Evolutionary conservation across 192 early-diverging fungal genomes (phyloP).

Genomic region (Linnemannia elongata): DNA sequence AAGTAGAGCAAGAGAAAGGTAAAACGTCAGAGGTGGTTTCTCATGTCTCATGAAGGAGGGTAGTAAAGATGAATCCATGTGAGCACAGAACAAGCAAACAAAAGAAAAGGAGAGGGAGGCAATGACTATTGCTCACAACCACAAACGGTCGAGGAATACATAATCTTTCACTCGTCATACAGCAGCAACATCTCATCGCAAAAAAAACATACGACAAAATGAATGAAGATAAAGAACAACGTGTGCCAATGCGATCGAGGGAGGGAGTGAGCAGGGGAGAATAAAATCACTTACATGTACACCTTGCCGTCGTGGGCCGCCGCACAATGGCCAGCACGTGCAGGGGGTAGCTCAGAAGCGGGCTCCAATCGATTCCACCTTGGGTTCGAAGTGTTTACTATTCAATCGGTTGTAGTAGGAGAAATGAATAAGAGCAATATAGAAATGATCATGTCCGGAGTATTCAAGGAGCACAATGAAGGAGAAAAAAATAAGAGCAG

Average conservation of each 20-base stretch:
- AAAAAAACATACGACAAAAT: too few species aligned
- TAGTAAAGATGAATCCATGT: neutral
- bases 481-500: neutral
- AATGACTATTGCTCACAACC: neutral
- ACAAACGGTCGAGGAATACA: neutral
- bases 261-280: neutral
- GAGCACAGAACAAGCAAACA: neutral
- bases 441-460: neutral
- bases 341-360: slow-evolving; percentile 51
- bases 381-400: slow-evolving; percentile 49
- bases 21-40: neutral
- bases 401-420: neutral
- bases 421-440: neutral
- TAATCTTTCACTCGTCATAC: neutral
- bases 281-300: slow-evolving; percentile 39
- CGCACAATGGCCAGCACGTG: slow-evolving; percentile 57
- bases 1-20: neutral
- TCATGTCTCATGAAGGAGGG: neutral
- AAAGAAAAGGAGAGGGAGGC: neutral
- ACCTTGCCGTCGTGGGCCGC: slow-evolving; percentile 50
- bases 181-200: neutral
- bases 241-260: too few species aligned
- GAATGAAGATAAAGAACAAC: neutral
- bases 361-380: slow-evolving; percentile 56
- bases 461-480: neutral